Evolutionary conservation across 2,329 filamentous ascomycete genomes (phyloP).

Genomic region (Fusarium chaquense): DNA sequence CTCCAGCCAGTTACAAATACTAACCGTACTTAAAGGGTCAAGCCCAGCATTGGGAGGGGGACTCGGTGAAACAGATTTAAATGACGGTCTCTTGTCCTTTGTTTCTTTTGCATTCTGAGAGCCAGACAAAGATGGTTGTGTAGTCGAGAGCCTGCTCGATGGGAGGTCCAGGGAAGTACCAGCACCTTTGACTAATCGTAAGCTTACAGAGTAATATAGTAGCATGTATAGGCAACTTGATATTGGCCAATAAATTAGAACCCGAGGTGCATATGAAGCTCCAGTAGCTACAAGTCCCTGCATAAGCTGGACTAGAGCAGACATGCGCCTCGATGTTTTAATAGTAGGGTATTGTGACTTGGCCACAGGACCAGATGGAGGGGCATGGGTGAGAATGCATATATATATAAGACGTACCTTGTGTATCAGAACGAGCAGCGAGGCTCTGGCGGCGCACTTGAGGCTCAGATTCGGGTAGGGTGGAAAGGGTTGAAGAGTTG

Average conservation of each 20-base stretch:
- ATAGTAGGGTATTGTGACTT: conserved; percentile 26
- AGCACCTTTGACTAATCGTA: conserved; percentile 41
- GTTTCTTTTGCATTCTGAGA: conserved; percentile 58
- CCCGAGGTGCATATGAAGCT: conserved; percentile 18
- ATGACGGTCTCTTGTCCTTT: conserved; percentile 50
- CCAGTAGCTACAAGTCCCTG: conserved; percentile 25
- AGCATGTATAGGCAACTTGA: conserved; percentile 6
- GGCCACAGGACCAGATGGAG: conserved; percentile 3
- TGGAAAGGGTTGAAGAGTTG: conserved; percentile 45
- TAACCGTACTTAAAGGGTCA: conserved; percentile 55
- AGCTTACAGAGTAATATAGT: conserved; percentile 43
- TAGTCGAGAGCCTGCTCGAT: conserved; percentile 46
- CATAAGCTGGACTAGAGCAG: conserved; percentile 16
- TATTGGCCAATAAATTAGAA: conserved; percentile 8
- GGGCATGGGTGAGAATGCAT: conserved; percentile 10
- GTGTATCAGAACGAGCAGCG: conserved; percentile 48
- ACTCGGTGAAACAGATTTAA: conserved; percentile 45
- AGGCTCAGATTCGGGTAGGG: conserved; percentile 40
- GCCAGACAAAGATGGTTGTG: conserved; percentile 66
- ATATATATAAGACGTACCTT: conserved; percentile 46
- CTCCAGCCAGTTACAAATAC: conserved; percentile 19
- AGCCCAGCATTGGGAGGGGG: conserved; percentile 49
- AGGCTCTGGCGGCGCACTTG: conserved; percentile 42
- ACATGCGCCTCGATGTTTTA: conserved; percentile 22
- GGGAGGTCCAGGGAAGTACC: conserved; percentile 42